Percentiles rank a stretch among this genome's conserved stretches.
phyloP scores from a whole-genome alignment of 202 grass and related monocot genomes.

The Hordeum pubiflorum region DNA sequence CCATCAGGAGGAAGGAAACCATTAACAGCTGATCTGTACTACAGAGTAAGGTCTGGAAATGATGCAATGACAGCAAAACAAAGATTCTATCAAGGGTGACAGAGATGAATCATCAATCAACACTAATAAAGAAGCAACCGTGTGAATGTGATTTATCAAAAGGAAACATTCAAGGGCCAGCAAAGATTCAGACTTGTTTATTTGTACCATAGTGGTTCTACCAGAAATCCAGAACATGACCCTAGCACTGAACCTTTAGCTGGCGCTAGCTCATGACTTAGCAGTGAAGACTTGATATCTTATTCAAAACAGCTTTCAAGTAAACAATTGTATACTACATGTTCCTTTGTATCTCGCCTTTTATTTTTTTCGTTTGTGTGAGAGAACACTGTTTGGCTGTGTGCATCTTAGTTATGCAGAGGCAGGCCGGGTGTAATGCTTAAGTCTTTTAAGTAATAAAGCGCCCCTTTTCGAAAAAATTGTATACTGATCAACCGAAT shows the following conservation, averaged over 20 bases:
- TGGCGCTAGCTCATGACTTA: conserved; percentile 32
- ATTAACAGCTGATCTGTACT: conserved; percentile 11
- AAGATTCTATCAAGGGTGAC: conserved; percentile 29
- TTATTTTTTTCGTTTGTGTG: too few relatives aligned
- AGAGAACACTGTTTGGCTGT: too few relatives aligned
- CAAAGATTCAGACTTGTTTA: background rate
- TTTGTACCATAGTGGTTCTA: conserved; percentile 20
- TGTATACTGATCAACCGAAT: background rate
- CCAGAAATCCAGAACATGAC: conserved; percentile 19
- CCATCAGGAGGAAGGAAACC: background rate
- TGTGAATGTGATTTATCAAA: background rate
- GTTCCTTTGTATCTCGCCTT: too few relatives aligned
- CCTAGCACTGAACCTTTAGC: conserved; percentile 26
- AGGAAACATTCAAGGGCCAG: background rate
- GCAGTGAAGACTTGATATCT: conserved; percentile 20
- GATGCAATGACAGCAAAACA: conserved; percentile 31
- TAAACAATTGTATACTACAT: background rate
- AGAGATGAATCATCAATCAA: conserved; percentile 27
- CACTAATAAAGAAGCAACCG: conserved; percentile 7
- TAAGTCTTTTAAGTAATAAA: too few relatives aligned
- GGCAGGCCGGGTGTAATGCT: too few relatives aligned
- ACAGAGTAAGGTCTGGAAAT: conserved; percentile 18
- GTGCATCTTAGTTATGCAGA: too few relatives aligned
- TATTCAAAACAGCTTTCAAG: background rate
- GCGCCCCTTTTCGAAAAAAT: too few relatives aligned